Evolutionary conservation across 768 basidiomycete species (phyloP), one percentile per base, ranked within the genome.

Genomic region (Fomitopsis pulvina): DNA sequence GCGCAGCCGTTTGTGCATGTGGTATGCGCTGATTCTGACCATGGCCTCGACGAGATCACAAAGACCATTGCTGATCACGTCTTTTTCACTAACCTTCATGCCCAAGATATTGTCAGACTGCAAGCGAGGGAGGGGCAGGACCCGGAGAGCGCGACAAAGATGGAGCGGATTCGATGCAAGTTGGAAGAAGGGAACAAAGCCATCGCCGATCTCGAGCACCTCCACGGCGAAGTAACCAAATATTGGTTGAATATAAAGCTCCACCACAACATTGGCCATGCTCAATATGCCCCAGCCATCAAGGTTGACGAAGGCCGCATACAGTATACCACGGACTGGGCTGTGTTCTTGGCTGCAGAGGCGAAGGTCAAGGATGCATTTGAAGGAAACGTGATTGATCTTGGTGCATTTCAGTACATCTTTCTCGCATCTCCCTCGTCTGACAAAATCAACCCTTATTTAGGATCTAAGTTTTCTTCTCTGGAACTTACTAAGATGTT

Each of bases 1-100:
- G 60, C 27, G 62, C 60, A 59, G 53, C 61, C 30, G 66, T 71
- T 55, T 60, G 62, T 22, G 59, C 68, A 8, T 56, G 57, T 48
- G 61, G 69, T 10, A 38, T 63, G 24, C 65, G 52, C 57, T 63
- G 65, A 26, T 68, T 70, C 58, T 62, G n/a, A 70, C 57, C 59
- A 51, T 4, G 64, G 58, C 45, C 54, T 73, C 41, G 52, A 64
- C 30, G 68, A 68, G 41, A 62, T 64, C 52, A 52, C 20, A 48
- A 41, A 45, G 4, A 38, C 27, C 2, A 29, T 57, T 40, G 38
- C 2, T 44, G 49, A 43, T 30, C 50, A 47, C 50, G 53, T 46
- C 2, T 43, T 50, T 47, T n/a, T 7, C 39, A 52, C 59, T 40
- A 42, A 46, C 54, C n/a, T 32, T 29, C 53, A 16, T 4, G 54